phyloP scores from a whole-genome alignment of 148 eudicot genomes.

The Talinum fruticosum region DNA sequence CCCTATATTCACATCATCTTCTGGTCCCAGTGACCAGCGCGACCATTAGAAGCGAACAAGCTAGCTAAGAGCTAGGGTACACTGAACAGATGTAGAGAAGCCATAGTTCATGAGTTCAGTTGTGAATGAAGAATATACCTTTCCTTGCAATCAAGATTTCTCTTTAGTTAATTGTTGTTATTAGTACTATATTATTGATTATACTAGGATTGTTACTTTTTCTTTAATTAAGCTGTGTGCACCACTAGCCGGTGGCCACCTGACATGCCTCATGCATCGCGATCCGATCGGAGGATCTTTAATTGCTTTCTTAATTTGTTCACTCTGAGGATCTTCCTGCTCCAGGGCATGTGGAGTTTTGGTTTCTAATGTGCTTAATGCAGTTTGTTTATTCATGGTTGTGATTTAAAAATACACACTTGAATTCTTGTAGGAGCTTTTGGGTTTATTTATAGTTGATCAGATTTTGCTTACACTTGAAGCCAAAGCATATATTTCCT shows the following conservation, averaged over 20 bases:
- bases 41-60: not conserved
- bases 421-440: not conserved
- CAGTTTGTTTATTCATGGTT: not conserved
- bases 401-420: not conserved
- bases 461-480: not conserved
- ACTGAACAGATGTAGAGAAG: not conserved
- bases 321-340: not conserved
- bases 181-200: not conserved
- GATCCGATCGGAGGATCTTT: not conserved
- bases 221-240: not conserved
- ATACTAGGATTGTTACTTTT: not conserved
- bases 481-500: not conserved
- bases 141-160: not conserved
- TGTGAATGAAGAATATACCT: slow-evolving; percentile 3
- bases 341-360: not conserved
- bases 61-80: not conserved
- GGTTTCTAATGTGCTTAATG: not conserved
- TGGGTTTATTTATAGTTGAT: not conserved
- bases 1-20: not conserved
- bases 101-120: not conserved
- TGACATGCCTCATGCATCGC: not conserved
- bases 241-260: not conserved
- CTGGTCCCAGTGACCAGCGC: not conserved
- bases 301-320: not conserved
- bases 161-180: not conserved